Evolutionary conservation across 2,329 filamentous ascomycete genomes (phyloP).

Genomic region (Phoma sp.): DNA sequence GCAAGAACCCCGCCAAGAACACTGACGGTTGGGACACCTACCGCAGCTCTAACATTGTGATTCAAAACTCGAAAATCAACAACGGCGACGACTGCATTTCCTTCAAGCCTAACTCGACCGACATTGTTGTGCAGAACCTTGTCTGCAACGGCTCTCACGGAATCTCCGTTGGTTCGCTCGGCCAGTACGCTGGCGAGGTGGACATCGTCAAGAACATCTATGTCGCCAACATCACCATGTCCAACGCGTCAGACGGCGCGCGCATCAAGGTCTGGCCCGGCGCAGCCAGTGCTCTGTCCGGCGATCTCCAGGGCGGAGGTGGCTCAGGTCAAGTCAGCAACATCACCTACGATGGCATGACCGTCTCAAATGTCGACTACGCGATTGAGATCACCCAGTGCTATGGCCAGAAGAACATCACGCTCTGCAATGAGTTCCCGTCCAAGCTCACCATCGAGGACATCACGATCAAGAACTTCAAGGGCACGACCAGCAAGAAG

Average conservation of each 20-base stretch:
- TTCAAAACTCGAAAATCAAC: constrained; percentile 69
- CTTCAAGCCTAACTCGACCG: constrained; percentile 76
- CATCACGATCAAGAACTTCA: constrained; percentile 63
- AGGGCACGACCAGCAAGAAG: constrained; percentile 59
- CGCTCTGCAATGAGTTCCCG: constrained; percentile 65
- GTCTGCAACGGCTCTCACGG: constrained; percentile 74
- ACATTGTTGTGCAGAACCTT: constrained; percentile 71
- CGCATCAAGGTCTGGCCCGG: constrained; percentile 79
- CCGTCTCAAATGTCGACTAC: constrained; percentile 68
- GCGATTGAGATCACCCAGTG: constrained; percentile 71
- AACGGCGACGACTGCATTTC: constrained; percentile 76
- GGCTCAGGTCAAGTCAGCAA: constrained; percentile 68
- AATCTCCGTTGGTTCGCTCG: constrained; percentile 74
- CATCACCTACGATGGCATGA: constrained; percentile 70
- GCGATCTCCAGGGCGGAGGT: constrained; percentile 70
- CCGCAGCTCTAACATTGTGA: constrained; percentile 66
- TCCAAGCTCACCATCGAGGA: constrained; percentile 63
- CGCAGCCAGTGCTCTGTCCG: constrained; percentile 60
- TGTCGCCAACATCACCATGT: constrained; percentile 47
- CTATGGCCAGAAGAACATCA: constrained; percentile 67
- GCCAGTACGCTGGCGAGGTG: constrained; percentile 68
- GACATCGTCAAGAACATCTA: constrained; percentile 75
- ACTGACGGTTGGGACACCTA: constrained; percentile 71
- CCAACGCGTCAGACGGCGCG: constrained; percentile 63
- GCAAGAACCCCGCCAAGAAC: constrained; percentile 65